These are phyloP conservation scores for Aphanomyces euteiches DNA, from an alignment of 352 stramenopile species.

Conservation along the genomic window DNA sequence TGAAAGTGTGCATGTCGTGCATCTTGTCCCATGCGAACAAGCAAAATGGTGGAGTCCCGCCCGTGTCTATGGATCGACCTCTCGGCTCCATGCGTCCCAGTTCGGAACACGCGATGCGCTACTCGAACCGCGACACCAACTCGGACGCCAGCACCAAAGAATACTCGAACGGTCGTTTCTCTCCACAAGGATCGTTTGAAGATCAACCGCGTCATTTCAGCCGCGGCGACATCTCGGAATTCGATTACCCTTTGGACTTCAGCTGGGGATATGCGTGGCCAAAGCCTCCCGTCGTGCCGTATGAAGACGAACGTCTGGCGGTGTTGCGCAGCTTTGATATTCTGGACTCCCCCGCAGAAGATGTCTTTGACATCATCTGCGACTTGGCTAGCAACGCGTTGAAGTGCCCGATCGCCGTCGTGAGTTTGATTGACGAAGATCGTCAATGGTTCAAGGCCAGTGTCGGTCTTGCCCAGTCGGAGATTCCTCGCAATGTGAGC, in stretches of 20 bases:
- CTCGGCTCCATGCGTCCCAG: constrained; percentile 31
- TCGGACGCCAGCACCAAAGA: constrained; percentile 6
- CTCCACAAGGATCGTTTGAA: constrained; percentile 12
- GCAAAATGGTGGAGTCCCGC: constrained; percentile 46
- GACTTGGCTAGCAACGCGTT: constrained; percentile 81
- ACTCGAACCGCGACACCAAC: not conserved
- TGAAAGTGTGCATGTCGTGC: constrained; percentile 87
- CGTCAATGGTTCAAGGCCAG: constrained; percentile 86
- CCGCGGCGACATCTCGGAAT: constrained; percentile 42
- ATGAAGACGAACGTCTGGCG: constrained; percentile 68
- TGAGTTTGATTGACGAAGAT: constrained; percentile 81
- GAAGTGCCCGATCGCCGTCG: constrained; percentile 80
- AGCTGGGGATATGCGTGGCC: constrained; percentile 86
- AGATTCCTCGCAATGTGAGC: constrained; percentile 81
- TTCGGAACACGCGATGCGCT: not conserved
- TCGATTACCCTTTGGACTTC: constrained; percentile 84
- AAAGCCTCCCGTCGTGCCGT: constrained; percentile 67
- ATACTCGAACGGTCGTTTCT: not conserved
- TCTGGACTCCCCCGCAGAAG: constrained; percentile 80
- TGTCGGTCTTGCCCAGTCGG: constrained; percentile 77
- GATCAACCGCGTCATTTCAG: not conserved
- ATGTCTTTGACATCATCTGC: constrained; percentile 88
- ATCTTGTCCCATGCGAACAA: constrained; percentile 81
- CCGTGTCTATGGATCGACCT: constrained; percentile 40
- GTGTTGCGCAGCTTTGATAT: constrained; percentile 81